Evolutionary conservation across 2,329 filamentous ascomycete species (phyloP).

Genomic region (Hypoxylon sp.): DNA sequence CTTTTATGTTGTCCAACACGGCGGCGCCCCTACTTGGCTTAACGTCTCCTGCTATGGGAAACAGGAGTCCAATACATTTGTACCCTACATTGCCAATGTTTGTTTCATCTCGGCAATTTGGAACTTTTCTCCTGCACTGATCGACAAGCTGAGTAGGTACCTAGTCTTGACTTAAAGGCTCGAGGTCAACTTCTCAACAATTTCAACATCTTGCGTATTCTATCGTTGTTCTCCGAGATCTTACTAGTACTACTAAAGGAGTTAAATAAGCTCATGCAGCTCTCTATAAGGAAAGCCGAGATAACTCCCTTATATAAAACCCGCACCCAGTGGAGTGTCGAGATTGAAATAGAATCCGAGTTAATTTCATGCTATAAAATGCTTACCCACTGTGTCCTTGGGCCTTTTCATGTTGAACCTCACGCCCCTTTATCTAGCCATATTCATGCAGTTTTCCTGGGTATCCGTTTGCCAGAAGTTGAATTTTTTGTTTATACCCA

Average conservation of each 20-base stretch:
- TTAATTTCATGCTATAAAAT: slow-evolving; percentile 27
- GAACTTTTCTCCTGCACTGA: slow-evolving; percentile 22
- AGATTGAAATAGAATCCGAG: slow-evolving; percentile 5
- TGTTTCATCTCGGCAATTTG: slow-evolving; percentile 32
- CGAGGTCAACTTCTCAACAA: background rate
- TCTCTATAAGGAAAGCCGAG: background rate
- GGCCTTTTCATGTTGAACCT: slow-evolving; percentile 43
- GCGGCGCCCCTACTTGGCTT: background rate
- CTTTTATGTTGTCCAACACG: background rate
- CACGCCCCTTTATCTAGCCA: slow-evolving; percentile 39
- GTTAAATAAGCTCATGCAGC: background rate
- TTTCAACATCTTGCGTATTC: background rate
- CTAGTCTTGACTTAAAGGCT: background rate
- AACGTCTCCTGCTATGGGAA: background rate
- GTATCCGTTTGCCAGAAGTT: slow-evolving; percentile 41
- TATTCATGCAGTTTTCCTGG: slow-evolving; percentile 31
- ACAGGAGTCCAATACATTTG: slow-evolving; percentile 2
- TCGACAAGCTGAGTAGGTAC: slow-evolving; percentile 17
- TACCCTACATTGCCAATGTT: slow-evolving; percentile 5
- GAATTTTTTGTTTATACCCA: slow-evolving; percentile 39
- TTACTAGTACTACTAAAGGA: background rate
- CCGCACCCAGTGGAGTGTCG: slow-evolving; percentile 5
- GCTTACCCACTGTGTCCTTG: slow-evolving; percentile 26
- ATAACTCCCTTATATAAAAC: slow-evolving; percentile 10
- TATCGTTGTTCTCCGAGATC: background rate